phyloP scores from a whole-genome alignment of 169 alveolate genomes.

The Neospora caninum region DNA sequence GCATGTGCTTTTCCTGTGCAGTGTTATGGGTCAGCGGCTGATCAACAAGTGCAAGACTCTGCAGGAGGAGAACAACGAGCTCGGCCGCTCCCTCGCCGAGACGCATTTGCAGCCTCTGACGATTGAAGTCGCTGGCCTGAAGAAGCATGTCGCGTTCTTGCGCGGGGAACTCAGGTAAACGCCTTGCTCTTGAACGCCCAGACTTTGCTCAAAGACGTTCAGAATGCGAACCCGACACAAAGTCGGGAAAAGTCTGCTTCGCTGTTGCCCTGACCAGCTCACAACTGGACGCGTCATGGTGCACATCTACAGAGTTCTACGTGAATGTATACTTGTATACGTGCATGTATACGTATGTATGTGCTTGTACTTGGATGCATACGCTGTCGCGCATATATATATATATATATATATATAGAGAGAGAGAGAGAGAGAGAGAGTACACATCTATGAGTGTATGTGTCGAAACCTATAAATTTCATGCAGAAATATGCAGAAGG shows the following conservation, averaged over 20 bases:
- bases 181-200: neutral
- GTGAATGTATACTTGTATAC: too few species aligned
- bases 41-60: slow-evolving; percentile 75
- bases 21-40: slow-evolving; percentile 78
- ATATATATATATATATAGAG: neutral
- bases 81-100: slow-evolving; percentile 76
- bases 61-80: slow-evolving; percentile 77
- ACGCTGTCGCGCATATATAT: neutral
- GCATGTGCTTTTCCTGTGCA: neutral
- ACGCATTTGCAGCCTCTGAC: slow-evolving; percentile 68
- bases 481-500: neutral
- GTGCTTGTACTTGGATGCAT: neutral
- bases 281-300: too few species aligned
- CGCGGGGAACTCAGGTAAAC: slow-evolving; percentile 70
- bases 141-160: slow-evolving; percentile 72
- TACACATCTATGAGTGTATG: neutral
- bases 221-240: neutral
- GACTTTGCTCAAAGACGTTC: neutral
- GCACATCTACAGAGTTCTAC: too few species aligned
- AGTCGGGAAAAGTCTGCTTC: too few species aligned
- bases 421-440: too few species aligned
- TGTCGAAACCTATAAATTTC: neutral
- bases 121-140: slow-evolving; percentile 63
- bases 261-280: too few species aligned
- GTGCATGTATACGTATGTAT: neutral